Percentiles rank a stretch among this genome's conserved stretches.
Conservation (phyloP, 139 green algal genomes). For the Marvania coccoides region DNA sequence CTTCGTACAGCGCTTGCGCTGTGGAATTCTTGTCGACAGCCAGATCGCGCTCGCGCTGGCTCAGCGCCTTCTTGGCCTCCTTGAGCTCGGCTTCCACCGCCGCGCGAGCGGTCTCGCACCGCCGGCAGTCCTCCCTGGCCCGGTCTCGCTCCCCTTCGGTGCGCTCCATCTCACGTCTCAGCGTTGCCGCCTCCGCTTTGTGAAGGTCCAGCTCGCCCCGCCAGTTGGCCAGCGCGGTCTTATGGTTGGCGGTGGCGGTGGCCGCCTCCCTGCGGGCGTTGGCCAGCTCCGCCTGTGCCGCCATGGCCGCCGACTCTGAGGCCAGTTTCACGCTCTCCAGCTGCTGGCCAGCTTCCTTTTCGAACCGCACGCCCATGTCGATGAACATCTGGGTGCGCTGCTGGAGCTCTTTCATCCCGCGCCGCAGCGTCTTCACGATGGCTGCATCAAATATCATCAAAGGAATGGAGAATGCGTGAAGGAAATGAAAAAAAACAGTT, state of each 20-base stretch:
- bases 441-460: conserved; percentile 25
- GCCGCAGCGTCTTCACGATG: conserved; percentile 68
- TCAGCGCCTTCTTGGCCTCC: conserved; percentile 44
- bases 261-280: conserved; percentile 45
- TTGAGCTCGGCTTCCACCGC: conserved; percentile 49
- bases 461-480: not conserved
- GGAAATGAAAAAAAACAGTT: not conserved
- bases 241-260: conserved; percentile 38
- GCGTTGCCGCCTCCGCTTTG: conserved; percentile 39
- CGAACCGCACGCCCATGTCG: conserved; percentile 41
- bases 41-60: conserved; percentile 44
- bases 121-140: conserved; percentile 45
- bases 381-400: conserved; percentile 39
- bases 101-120: conserved; percentile 22
- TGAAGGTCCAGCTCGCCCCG: conserved; percentile 45
- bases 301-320: conserved; percentile 32
- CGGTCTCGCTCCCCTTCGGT: conserved; percentile 55
- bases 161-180: conserved; percentile 61
- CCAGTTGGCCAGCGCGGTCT: conserved; percentile 39
- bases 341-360: conserved; percentile 54
- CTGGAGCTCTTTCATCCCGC: conserved; percentile 52
- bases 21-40: conserved; percentile 47
- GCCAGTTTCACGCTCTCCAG: conserved; percentile 55
- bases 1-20: conserved; percentile 35
- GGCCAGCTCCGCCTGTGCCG: conserved; percentile 59